Conservation (phyloP, 1,284 basidiomycete genomes). For the Earliella scabrosa region DNA sequence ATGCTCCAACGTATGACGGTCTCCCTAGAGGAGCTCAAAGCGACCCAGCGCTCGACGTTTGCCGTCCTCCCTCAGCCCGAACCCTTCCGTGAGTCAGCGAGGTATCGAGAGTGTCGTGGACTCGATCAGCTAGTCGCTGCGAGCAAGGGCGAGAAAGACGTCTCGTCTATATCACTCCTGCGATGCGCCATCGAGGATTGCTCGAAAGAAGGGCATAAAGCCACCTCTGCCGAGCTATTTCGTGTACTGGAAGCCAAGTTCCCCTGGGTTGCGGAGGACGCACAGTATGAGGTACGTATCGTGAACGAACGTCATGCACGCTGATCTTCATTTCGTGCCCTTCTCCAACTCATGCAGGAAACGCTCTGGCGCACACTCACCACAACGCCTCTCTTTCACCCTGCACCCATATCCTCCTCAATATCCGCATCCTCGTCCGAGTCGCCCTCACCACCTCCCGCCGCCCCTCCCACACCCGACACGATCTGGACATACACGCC, state of each 20-base stretch:
- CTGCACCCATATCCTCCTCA: conserved; percentile 10
- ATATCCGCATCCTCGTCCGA: background rate
- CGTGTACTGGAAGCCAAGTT: conserved; percentile 56
- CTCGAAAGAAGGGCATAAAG: conserved; percentile 42
- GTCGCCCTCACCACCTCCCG: background rate
- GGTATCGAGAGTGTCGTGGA: conserved; percentile 49
- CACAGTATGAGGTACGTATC: conserved; percentile 53
- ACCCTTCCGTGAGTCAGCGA: conserved; percentile 50
- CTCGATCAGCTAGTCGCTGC: conserved; percentile 50
- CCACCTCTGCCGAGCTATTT: conserved; percentile 64
- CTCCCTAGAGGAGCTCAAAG: conserved; percentile 56
- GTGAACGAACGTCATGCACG: background rate
- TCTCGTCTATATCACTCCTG: conserved; percentile 58
- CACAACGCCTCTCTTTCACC: conserved; percentile 52
- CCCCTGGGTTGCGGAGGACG: conserved; percentile 59
- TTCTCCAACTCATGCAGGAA: conserved; percentile 41
- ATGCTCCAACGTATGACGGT: conserved; percentile 56
- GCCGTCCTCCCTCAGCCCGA: conserved; percentile 57
- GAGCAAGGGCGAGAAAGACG: conserved; percentile 37
- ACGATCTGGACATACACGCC: conserved; percentile 59
- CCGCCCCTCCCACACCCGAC: conserved; percentile 22
- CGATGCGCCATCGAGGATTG: conserved; percentile 64
- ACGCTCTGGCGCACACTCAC: conserved; percentile 64
- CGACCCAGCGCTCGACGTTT: conserved; percentile 55
- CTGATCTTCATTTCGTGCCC: background rate